A percentile compares a stretch with the other conserved stretches of the same genome.
phyloP scores from a whole-genome alignment of 805 yeast genomes.

The Yarrowia sp. region DNA sequence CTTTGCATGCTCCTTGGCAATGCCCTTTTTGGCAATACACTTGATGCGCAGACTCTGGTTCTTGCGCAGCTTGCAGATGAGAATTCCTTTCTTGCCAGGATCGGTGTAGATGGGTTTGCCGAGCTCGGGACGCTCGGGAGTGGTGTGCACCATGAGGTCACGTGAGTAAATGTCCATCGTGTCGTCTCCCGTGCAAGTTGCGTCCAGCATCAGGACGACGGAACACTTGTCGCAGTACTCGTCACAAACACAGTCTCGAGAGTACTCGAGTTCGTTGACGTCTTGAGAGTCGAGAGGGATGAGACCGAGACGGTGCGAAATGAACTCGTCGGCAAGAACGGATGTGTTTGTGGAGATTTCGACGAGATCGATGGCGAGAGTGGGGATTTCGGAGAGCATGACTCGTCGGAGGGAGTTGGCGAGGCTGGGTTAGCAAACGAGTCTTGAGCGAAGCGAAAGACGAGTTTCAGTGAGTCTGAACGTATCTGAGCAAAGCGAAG shows the following conservation, averaged over 20 bases:
- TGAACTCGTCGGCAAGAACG: conserved; percentile 94
- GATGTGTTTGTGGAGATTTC: conserved; percentile 91
- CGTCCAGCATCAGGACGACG: conserved; percentile 79
- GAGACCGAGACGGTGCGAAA: conserved; percentile 90
- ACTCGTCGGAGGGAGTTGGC: conserved; percentile 91
- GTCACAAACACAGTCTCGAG: conserved; percentile 94
- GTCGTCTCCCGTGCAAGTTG: conserved; percentile 83
- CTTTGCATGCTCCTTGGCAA: conserved; percentile 95
- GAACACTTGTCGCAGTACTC: conserved; percentile 95
- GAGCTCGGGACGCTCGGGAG: conserved; percentile 42
- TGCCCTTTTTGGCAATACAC: conserved; percentile 97
- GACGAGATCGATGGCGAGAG: conserved; percentile 92
- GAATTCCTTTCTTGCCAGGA: conserved; percentile 73
- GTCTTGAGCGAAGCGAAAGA: background rate
- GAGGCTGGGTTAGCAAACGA: conserved; percentile 40
- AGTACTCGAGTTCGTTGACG: conserved; percentile 75
- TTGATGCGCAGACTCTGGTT: conserved; percentile 86
- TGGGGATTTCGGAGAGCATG: conserved; percentile 95
- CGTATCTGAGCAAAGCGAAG: too few species aligned
- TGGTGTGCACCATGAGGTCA: conserved; percentile 59
- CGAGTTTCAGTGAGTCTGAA: background rate
- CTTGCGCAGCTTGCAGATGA: conserved; percentile 84
- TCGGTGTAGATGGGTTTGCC: conserved; percentile 89
- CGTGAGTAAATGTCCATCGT: conserved; percentile 88
- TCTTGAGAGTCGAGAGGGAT: conserved; percentile 84